Percentiles rank a stretch among this genome's conserved stretches.
These are phyloP conservation scores for Marasmius sp. DNA, from an alignment of 1,284 basidiomycete genomes.

Conservation along the genomic window DNA sequence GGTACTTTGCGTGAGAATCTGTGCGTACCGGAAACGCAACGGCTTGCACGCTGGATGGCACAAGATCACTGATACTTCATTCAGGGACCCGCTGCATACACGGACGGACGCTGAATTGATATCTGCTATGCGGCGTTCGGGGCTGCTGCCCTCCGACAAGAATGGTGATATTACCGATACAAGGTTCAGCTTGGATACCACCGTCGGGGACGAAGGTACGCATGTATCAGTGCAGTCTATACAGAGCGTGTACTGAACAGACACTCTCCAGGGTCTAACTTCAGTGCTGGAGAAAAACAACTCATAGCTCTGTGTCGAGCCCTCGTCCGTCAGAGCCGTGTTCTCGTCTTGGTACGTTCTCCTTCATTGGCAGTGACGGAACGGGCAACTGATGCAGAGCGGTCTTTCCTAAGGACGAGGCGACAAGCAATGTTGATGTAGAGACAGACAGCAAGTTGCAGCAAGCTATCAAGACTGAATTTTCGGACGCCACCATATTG, in stretches of 20 bases:
- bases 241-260: neutral
- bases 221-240: neutral
- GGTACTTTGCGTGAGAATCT: constrained; percentile 71
- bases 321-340: constrained; percentile 68
- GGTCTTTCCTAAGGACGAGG: constrained; percentile 54
- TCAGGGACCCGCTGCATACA: constrained; percentile 54
- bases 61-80: neutral
- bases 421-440: constrained; percentile 81
- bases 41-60: neutral
- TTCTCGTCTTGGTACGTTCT: constrained; percentile 63
- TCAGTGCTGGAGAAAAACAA: constrained; percentile 78
- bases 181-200: constrained; percentile 67
- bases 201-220: constrained; percentile 66
- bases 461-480: constrained; percentile 71
- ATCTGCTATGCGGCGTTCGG: constrained; percentile 52
- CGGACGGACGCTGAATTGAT: constrained; percentile 51
- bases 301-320: constrained; percentile 74
- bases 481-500: constrained; percentile 47
- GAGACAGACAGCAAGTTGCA: constrained; percentile 81
- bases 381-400: neutral
- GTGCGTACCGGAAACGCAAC: constrained; percentile 32
- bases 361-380: neutral
- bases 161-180: constrained; percentile 47
- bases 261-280: constrained; percentile 56
- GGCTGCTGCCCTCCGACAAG: constrained; percentile 52